Base-by-base conservation (phyloP, 148 eudicot species). In the Oxyria digyna region DNA sequence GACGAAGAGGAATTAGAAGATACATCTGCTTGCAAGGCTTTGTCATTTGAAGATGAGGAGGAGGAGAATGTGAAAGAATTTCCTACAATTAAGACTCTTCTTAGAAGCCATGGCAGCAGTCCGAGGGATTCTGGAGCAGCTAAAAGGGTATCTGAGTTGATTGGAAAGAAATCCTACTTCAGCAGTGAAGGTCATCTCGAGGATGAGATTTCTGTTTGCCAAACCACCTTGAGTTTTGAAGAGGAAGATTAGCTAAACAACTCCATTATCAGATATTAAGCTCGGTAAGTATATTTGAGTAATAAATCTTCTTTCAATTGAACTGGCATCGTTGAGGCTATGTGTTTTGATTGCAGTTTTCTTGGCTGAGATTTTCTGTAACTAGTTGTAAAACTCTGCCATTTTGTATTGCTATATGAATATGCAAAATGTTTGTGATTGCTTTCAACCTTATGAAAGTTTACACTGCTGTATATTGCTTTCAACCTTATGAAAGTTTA, bases 71-170 rank as follows among this genome's bases (percentile, higher is more conserved):
- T 14, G 7, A 70, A 74, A 68, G 78, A 74, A 73, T 45, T 1
- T 72, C 86, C 83, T 0, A 81, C 71, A 74, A 81, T 89, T 31
- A 78, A 77, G 81, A 79, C 79, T 31, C 37, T 65, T 46, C 80
- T 76, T 27, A 74, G 72, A 32, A 26, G 59, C 23, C 73, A 67
- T 27, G 85, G 35, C 64, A 15, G 79, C 40, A 84, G 82, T 71
- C 92, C 92, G 0, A 69, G 98, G 68, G 89, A 85, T 52, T 94
- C 97, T 0, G 97, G 98, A 38, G 83, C 92, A 1, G 96, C 87
- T 0, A 94, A 88, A 63, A 88, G 87, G 72, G 92, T 84, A 63
- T 86, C 85, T 29, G 86, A 90, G 66, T 69, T 94, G 74, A 40
- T 85, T 69, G 91, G 92, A 64, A 80, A 76, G 78, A 87, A 82